phyloP scores from a whole-genome alignment of 768 basidiomycete genomes.

The Lactifluus subvellereus region DNA sequence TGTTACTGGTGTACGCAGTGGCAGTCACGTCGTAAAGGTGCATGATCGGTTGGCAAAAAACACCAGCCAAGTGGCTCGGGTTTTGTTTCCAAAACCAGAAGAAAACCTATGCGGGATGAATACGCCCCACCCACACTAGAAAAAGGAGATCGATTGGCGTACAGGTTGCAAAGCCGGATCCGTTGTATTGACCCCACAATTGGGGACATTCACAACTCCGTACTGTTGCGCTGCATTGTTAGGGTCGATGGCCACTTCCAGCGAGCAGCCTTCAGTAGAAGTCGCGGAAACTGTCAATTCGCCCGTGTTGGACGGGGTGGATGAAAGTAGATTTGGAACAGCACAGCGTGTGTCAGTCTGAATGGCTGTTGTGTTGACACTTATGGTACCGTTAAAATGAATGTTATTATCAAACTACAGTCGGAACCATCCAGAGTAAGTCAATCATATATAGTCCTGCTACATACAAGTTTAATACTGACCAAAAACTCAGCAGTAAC shows the following conservation, averaged over 20 bases:
- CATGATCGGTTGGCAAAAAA: constrained; percentile 55
- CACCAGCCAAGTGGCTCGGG: constrained; percentile 32
- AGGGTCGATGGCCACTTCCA: constrained; percentile 36
- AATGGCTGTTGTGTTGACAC: constrained; percentile 47
- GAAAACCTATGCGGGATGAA: constrained; percentile 36
- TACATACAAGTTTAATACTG: too few relatives aligned
- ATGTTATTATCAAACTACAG: constrained; percentile 39
- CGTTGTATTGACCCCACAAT: constrained; percentile 30
- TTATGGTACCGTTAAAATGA: constrained; percentile 47
- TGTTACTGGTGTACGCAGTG: constrained; percentile 40
- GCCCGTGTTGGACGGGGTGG: constrained; percentile 28
- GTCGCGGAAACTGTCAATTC: constrained; percentile 38
- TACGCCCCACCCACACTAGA: background rate
- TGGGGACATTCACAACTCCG: constrained; percentile 40
- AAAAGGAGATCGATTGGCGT: background rate
- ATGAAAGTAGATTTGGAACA: constrained; percentile 29
- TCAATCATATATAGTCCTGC: too few relatives aligned
- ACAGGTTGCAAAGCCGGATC: constrained; percentile 40
- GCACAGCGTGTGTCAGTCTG: constrained; percentile 44
- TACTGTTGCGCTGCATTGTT: constrained; percentile 41
- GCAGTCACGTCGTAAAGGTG: constrained; percentile 39
- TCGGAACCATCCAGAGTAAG: background rate
- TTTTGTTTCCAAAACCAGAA: constrained; percentile 54
- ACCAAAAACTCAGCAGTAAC: too few relatives aligned
- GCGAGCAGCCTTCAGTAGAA: constrained; percentile 44